Base-by-base conservation (phyloP, 1,284 basidiomycete genomes). In the Ustilago bromivora region DNA sequence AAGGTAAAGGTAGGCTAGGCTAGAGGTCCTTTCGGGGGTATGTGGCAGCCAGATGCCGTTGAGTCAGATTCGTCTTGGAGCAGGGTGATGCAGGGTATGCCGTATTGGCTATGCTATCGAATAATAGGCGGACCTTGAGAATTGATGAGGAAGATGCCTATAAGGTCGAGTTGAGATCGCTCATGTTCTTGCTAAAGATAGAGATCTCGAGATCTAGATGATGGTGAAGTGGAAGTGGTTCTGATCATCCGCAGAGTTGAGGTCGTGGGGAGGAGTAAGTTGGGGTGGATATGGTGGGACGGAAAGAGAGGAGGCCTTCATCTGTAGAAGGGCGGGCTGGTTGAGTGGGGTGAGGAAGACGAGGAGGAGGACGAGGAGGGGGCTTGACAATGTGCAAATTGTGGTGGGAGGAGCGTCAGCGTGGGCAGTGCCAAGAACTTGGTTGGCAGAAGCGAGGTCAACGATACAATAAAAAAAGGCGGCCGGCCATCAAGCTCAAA, bases 401-500 rank as follows among this genome's bases (percentile, higher is more conserved):
- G 56, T 41, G 41, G 41, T 23, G 35, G 53, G 46, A 35, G 59
- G 32, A 54, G 36, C 13, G 56, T n/a, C 4, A 28, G 54, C 49
- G 36, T 52, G 53, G 61, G 57, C 31, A 35, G 52, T 55, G 61
- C 70, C 63, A 72, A 61, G 63, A 64, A 40, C 63, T 61, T 15
- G 63, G 28, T 52, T n/a, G 43, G 34, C 38, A 31, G 61, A 72
- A 72, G 70, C 70, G 70, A 72, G 65, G 65, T 54, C 65, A 67
- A 72, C 61, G 57, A 43, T 52, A 54, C 52, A 54, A 34, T 54
- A n/a, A 19, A 19, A 54, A 12, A 36, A 41, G 15, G 17, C 43
- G 12, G n/a, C 15, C 43, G 31, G 49, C 49, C 49, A 51, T 28
- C 49, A 51, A 28, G 46, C 19, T 19, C 46, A 49, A 49, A 31